Percentiles rank a stretch among this genome's conserved stretches.
Evolutionary conservation across 352 stramenopile genomes (phyloP).

Genomic region (Phytopythium aichiense): DNA sequence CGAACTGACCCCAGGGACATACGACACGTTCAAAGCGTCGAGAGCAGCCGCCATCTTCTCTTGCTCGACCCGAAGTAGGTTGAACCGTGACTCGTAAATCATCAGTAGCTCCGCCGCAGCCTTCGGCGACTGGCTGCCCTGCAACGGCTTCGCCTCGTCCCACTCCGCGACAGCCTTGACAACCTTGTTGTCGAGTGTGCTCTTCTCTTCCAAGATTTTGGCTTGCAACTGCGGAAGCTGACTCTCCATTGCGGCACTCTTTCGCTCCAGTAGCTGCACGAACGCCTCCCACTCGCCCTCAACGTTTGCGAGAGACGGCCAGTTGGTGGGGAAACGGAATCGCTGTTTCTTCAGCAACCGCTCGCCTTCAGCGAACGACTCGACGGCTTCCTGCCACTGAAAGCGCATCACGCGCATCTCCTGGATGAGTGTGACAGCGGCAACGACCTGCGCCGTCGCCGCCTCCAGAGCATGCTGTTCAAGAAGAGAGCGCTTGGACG

Average conservation of each 20-base stretch:
- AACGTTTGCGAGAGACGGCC: conserved; percentile 95
- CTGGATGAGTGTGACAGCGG: conserved; percentile 87
- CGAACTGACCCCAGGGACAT: conserved; percentile 36
- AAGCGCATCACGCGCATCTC: conserved; percentile 77
- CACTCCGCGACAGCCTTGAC: conserved; percentile 69
- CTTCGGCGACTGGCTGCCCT: conserved; percentile 70
- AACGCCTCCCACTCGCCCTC: conserved; percentile 97
- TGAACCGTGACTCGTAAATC: conserved; percentile 83
- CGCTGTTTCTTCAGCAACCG: conserved; percentile 95
- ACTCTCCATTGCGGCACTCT: conserved; percentile 93
- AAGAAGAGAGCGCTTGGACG: conserved; percentile 81
- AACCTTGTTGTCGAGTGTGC: conserved; percentile 82
- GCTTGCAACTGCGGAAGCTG: conserved; percentile 96
- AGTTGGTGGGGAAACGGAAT: conserved; percentile 94
- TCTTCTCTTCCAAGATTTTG: conserved; percentile 97
- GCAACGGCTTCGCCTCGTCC: conserved; percentile 76
- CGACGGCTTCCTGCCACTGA: conserved; percentile 73
- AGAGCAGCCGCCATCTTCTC: conserved; percentile 94
- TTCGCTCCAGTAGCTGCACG: conserved; percentile 83
- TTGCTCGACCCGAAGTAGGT: conserved; percentile 87
- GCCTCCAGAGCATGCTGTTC: conserved; percentile 95
- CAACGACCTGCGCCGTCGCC: conserved; percentile 95
- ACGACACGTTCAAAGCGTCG: conserved; percentile 92
- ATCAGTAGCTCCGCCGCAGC: conserved; percentile 74
- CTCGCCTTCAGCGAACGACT: conserved; percentile 93